Base-by-base conservation (phyloP, 495 filamentous ascomycete species). In the Apiosordaria backusii region DNA sequence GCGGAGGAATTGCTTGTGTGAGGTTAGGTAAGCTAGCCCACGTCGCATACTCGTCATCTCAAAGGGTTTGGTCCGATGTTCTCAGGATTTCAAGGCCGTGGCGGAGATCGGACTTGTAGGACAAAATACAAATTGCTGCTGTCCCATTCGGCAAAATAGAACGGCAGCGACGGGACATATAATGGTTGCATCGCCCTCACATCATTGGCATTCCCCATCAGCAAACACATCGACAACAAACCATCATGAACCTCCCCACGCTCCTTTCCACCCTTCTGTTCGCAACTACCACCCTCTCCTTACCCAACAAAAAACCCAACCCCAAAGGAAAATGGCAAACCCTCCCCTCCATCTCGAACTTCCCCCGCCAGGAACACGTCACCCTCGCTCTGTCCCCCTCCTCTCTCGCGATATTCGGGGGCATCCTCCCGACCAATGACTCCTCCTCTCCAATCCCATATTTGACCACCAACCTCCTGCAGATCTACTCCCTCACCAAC, bases 321-420 rank as follows among this genome's bases (percentile, higher is more conserved):
- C 27, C 27, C 35, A 45, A 45, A 45, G 35, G 35, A 45, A 45
- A 7, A 45, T 87, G 90, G 60, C 86, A 85, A 13, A 83, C 80
- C 10, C 84, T 91, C 4, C 90, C 92, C 57, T 88, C 89, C 16
- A 92, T 97, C 75, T 5, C 93, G 90, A 1, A 87, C 86, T 65
- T 88, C 87, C 66, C 83, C 85, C 66, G 93, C 90, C 66, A 97
- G 96, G 78, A 71, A 24, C 69, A 71, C 57, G 57, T 57, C 13
- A 97, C 94, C 15, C 82, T 90, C 58, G 83, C 96, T 45, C 78
- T 93, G 13, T 90, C 90, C 23, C 77, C 90, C 16, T 70, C 78
- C 61, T 74, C 77, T 67, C 70, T 77, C 60, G 77, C 77, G 68
- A 71, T 75, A 58, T 18, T 65, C 1, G 68, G 72, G 60, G 69